Evolutionary conservation across 2,329 filamentous ascomycete species (phyloP), one percentile per base, ranked within the genome.

Genomic region (Pezicula carpinea): DNA sequence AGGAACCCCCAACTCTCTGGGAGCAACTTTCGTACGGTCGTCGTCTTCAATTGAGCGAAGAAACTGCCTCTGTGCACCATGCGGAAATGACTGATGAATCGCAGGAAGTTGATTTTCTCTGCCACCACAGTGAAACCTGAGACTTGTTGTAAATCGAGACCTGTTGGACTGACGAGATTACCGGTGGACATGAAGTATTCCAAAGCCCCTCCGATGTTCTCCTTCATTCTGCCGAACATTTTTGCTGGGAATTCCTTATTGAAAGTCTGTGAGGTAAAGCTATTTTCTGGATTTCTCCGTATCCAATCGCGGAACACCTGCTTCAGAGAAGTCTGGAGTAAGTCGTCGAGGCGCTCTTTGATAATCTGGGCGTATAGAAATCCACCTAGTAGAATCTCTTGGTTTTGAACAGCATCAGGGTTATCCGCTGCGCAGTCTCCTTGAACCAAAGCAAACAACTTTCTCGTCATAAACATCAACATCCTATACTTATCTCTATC

Each of bases 11-110:
- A 99, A 58, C 90, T 96, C 65, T 99, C 93, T 2, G 93, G 93
- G 17, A 97, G 72, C 58, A 99, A 74, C 68, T 97, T 99, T 72
- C 93, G 82, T 43, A 99, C 93, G 0, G 93, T 93, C 0, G 93
- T 99, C 0, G 93, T 99, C 71, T 96, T 97, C 54, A 99, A 71
- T 65, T 97, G 89, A 3, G 93, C 93, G 66, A 99, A 99, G 79
- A 99, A 99, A 64, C 89, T 93, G 75, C 93, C 93, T 82, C 93
- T 83, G 72, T 99, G 93, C 48, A 99, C 89, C 90, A 96, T 96
- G 57, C 93, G 87, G 78, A 99, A 99, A 68, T 99, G 93, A 67
- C 89, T 93, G 71, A 99, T 95, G 72, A 97, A 99, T 60, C 93
- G 89, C 62, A 95, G 82, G 66, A 97, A 99, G 72, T 99, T 99